Evolutionary conservation across 345 rosid genomes (phyloP).

Genomic region (Sapria himalayana): DNA sequence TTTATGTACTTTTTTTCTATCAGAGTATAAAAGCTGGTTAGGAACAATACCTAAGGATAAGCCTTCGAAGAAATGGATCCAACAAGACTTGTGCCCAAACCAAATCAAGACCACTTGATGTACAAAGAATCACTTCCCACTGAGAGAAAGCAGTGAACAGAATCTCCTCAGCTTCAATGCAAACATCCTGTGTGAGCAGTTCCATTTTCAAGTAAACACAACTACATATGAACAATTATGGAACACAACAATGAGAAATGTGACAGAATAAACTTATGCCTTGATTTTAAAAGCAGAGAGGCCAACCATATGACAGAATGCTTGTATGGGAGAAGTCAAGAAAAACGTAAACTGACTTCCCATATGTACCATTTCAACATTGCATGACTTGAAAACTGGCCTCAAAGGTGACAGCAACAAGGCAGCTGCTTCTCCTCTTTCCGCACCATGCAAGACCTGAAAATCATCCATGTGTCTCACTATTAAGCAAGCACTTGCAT

Average conservation of each 20-base stretch:
- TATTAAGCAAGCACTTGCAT: too few relatives aligned
- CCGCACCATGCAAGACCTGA: conserved; percentile 73
- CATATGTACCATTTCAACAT: conserved; percentile 16
- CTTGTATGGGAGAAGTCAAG: conserved; percentile 79
- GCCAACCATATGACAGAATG: conserved; percentile 71
- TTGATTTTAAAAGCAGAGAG: conserved; percentile 21
- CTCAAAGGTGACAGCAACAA: conserved; percentile 70
- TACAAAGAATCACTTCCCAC: conserved; percentile 83
- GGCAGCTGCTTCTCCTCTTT: conserved; percentile 82
- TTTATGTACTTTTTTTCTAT: too few relatives aligned
- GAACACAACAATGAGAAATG: neutral
- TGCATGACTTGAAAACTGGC: conserved; percentile 27
- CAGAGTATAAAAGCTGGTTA: too few relatives aligned
- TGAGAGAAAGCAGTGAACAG: conserved; percentile 50
- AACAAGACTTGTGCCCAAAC: conserved; percentile 89
- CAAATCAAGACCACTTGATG: conserved; percentile 48
- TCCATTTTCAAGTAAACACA: conserved; percentile 3
- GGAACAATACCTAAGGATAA: conserved; percentile 56
- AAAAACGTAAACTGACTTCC: conserved; percentile 91
- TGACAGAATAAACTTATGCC: conserved; percentile 17
- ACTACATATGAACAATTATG: neutral
- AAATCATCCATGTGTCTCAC: conserved; percentile 9
- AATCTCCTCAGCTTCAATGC: conserved; percentile 47
- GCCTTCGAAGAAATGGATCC: conserved; percentile 71
- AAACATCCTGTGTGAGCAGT: conserved; percentile 26